These are phyloP conservation scores for Pavlovales sp. DNA, from an alignment of 208 protist species.

Conservation along the genomic window DNA sequence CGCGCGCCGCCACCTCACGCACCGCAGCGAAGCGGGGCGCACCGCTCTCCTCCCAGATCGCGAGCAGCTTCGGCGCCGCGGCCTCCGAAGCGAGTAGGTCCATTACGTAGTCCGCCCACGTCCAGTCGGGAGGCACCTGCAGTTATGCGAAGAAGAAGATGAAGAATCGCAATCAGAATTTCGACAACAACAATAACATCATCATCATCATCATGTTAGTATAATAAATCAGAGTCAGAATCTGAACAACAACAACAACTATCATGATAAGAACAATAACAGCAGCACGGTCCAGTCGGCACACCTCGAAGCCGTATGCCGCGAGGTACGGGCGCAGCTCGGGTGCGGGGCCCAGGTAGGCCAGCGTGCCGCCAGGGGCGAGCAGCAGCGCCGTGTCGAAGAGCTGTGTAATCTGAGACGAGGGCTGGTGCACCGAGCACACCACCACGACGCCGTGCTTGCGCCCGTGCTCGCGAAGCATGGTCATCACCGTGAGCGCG, in stretches of 20 bases:
- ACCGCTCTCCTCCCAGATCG: neutral
- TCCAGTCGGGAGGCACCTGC: neutral
- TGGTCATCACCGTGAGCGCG: neutral
- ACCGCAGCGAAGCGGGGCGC: too few species aligned
- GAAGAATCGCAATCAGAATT: too few species aligned
- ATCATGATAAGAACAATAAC: too few species aligned
- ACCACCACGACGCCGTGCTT: constrained; percentile 25
- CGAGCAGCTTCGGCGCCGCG: neutral
- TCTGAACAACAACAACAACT: too few species aligned
- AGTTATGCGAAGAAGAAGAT: too few species aligned
- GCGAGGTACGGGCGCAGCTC: neutral
- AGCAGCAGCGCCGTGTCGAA: neutral
- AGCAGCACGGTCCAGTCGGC: too few species aligned
- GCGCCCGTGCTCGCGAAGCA: neutral
- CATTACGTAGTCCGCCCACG: neutral
- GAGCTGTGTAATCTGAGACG: neutral
- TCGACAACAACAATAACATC: too few species aligned
- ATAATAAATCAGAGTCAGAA: too few species aligned
- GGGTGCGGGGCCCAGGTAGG: neutral
- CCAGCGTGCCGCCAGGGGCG: too few species aligned
- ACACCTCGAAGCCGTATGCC: neutral
- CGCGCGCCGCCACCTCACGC: too few species aligned
- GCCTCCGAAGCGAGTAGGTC: neutral
- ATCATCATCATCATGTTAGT: too few species aligned
- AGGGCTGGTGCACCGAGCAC: constrained; percentile 55